Conservation (phyloP, 225 moss, liverwort and hornwort genomes). For the Rhytidiadelphus loreus region DNA sequence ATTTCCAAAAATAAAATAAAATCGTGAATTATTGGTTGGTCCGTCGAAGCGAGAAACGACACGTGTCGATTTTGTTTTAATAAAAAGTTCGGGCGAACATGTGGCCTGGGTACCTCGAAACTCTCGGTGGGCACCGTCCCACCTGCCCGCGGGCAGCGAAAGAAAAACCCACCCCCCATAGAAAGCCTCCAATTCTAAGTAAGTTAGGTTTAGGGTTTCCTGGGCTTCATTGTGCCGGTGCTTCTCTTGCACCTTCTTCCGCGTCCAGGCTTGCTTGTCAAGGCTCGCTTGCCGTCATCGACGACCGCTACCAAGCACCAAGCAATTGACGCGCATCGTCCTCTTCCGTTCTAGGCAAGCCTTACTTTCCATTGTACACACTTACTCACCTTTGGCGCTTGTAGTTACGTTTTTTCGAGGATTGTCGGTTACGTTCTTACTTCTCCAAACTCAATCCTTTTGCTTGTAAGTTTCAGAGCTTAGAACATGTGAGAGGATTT, state of each 20-base stretch:
- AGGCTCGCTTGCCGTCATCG: not conserved
- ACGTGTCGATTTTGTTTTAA: not conserved
- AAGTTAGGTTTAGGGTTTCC: conserved; percentile 40
- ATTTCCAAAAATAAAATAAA: not conserved
- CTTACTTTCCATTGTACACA: too few relatives aligned
- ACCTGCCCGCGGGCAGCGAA: not conserved
- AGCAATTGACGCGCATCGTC: too few relatives aligned
- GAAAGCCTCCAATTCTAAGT: not conserved
- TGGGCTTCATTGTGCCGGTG: not conserved
- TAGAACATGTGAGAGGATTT: not conserved
- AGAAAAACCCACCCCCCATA: not conserved
- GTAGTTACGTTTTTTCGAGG: not conserved
- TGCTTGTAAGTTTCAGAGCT: not conserved
- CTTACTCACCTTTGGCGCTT: not conserved
- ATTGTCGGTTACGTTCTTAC: not conserved
- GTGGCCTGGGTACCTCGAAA: not conserved
- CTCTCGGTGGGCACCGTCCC: not conserved
- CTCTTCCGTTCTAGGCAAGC: not conserved
- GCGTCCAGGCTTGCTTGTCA: not conserved
- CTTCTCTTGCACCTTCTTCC: not conserved
- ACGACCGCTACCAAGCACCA: not conserved
- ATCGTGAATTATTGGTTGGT: not conserved
- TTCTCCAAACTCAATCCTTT: not conserved
- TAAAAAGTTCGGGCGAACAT: not conserved
- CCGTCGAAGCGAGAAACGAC: not conserved